phyloP scores from a whole-genome alignment of 306 rosid genomes.

The Gastrolobium bilobum region DNA sequence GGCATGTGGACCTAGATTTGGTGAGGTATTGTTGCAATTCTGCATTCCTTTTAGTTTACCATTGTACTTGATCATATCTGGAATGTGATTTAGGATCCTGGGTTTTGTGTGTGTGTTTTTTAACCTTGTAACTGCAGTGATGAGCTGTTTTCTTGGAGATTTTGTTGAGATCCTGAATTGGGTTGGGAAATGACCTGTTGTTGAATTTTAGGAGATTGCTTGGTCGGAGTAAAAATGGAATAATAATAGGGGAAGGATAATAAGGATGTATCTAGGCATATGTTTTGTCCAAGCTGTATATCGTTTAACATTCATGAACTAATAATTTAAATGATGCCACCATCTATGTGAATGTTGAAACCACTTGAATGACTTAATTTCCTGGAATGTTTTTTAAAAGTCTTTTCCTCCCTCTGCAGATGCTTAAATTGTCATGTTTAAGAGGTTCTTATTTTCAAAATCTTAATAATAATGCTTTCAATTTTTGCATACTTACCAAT shows the following conservation, averaged over 20 bases:
- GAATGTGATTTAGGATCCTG: slow-evolving; percentile 17
- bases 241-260: not conserved
- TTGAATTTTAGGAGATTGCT: not conserved
- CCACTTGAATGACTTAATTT: not conserved
- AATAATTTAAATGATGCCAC: not conserved
- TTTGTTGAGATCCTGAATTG: slow-evolving; percentile 14
- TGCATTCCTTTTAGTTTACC: not conserved
- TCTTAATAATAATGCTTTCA: not conserved
- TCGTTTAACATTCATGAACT: not conserved
- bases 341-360: slow-evolving; percentile 1
- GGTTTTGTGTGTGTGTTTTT: not conserved
- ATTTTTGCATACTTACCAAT: not conserved
- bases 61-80: not conserved
- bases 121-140: not conserved
- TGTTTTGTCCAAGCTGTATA: not conserved
- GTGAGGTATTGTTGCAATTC: slow-evolving; percentile 71
- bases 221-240: slow-evolving; percentile 6
- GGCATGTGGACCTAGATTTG: slow-evolving; percentile 76
- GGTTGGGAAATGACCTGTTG: not conserved
- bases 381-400: not conserved
- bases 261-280: not conserved
- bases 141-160: not conserved
- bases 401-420: not conserved
- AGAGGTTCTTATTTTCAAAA: not conserved
- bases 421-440: not conserved